Base-by-base conservation (phyloP, 768 basidiomycete genomes). In the Amanita phalloides region DNA sequence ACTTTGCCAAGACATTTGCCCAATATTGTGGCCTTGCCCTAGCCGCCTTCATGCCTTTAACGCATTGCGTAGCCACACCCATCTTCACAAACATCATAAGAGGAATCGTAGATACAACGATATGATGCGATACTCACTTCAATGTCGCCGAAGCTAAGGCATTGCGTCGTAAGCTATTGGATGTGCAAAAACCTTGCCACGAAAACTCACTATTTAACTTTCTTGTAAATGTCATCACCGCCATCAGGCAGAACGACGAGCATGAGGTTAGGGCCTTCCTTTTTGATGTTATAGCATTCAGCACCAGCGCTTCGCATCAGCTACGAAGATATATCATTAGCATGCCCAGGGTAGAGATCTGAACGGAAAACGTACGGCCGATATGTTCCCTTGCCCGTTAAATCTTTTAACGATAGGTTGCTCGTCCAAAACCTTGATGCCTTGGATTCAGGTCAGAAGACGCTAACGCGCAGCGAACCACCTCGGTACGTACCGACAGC, bases 1-100 rank as follows among this genome's bases (percentile, higher is more conserved):
- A 88, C 88, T 91, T 90, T 10, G 90, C 62, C 59, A 80, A 80
- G 0, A 90, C 82, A 55, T 91, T 92, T 0, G 86, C 86, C 61
- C 76, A 91, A 54, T 89, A 92, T 55, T 91, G 90, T 0, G 72
- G 61, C 50, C 82, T 89, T 0, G 85, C 88, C 0, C 76, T 64
- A 49, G 60, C 66, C 59, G 82, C 84, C 55, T 88, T 87, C 6
- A 54, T 60, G 1, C 73, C 68, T 64, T 85, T 86, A 51, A 91
- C 54, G 61, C 89, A 91, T 53, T 91, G 89, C 0, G 90, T 90
- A 0, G 86, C 79, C 6, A 91, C 81, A 33, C 89, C 89, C 58
- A 75, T 73, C 81, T 87, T 11, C 54, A 48, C 21, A 23, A n/a
- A 53, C 9, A 1, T 14, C 23, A 13, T 33, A 11, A 7, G 13